Base-by-base conservation (phyloP, 192 early-diverging fungal genomes). In the Pilobolus umbonatus region DNA sequence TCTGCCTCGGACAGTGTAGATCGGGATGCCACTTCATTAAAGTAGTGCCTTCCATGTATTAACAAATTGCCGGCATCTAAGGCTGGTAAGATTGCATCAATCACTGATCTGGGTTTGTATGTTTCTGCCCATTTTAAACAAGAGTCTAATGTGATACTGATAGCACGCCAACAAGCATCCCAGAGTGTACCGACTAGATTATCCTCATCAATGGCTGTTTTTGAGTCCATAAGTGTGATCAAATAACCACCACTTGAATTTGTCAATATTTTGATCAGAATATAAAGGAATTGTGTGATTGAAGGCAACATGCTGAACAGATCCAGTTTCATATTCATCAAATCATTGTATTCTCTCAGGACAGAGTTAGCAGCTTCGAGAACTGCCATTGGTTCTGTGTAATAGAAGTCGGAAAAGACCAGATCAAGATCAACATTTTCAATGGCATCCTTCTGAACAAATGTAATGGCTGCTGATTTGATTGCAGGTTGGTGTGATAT, bases 81-180 rank as follows among this genome's bases (percentile, higher is more conserved):
- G 4, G 49, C 46, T 8, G 58, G 60, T 2, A 71, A 17, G 5
- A 71, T 55, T 3, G 46, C 22, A n/a, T 57, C 54, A 7, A 61
- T 31, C 2, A 71, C 46, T 17, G 55, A 52, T n/a, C 49, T 55
- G 15, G 62, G 62, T 22, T 34, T 36, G 22, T 65, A 47, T 0
- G 11, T 48, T 17, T 57, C 46, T 22, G 63, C 63, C 69, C 69
- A 71, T 19, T 21, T 32, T 3, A 71, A 19, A 14, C 49, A 50
- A 3, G 32, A 47, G 5, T 39, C 46, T n/a, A 62, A 36, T 3
- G 56, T 38, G 8, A 46, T 51, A n/a, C 55, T 61, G 15, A 56
- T 34, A 0, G 52, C 47, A 25, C 34, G 29, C 69, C 69, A 71
- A 4, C 43, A 38, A 3, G 17, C 26, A 24, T 42, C 47, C 69